Base-by-base conservation (phyloP, 2,329 filamentous ascomycete genomes). In the Paracorniculantispora psalliotae region DNA sequence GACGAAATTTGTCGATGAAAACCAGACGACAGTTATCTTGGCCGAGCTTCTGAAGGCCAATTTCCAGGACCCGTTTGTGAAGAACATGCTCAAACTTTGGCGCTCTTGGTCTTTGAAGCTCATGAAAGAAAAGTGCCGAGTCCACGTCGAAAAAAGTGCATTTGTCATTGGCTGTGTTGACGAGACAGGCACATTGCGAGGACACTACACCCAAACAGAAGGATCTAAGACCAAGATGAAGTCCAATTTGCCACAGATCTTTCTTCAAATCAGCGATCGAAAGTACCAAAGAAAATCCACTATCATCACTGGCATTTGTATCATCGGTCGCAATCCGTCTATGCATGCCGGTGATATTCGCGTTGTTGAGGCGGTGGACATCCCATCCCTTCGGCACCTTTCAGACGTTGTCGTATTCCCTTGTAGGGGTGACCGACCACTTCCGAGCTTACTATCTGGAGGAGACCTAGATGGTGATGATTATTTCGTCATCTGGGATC, bases 381-480 rank as follows among this genome's bases (percentile, higher is more conserved):
- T 86, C 1, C 83, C 86, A 0, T 76, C 77, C n/a, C 77, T 99
- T 3, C 83, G 80, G 48, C 90, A 97, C 66, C 79, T 97, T 4
- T 87, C 83, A 59, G 87, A 97, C 68, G 90, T 96, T 0, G 87
- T 97, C 1, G 92, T 97, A 0, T 88, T 99, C 51, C 91, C 94
- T 0, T 85, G 90, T 37, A 87, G 78, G 0, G 93, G 93, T 0
- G 91, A 97, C 67, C 81, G 89, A 17, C 91, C 96, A 63, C 76
- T 99, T 23, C 86, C 92, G 1, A 92, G 89, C 67, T 97, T 97
- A 93, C 92, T 94, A 63, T 96, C 94, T 4, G 94, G 94, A 2
- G 94, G 94, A 0, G 94, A 99, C 68, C 81, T 99, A 0, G 94
- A 99, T 68, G 94, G 94, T 0, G 94, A 99, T 67, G 94, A 99